Percentiles rank a stretch among this genome's conserved stretches.
Evolutionary conservation across 768 basidiomycete genomes (phyloP).

Genomic region (Pisolithus albus): DNA sequence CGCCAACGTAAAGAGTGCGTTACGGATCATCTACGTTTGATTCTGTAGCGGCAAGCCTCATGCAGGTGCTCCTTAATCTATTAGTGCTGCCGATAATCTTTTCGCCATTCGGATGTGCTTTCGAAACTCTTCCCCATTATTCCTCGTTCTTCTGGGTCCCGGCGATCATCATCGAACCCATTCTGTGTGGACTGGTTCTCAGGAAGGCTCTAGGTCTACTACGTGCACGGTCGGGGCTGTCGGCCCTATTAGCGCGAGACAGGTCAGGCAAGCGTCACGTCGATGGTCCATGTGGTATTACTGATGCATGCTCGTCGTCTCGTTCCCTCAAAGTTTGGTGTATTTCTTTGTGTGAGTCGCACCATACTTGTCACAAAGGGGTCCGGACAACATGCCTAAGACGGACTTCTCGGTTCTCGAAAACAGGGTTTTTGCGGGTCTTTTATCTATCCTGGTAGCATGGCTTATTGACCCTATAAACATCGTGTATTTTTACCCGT

Average conservation of each 20-base stretch:
- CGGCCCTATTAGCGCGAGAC: conserved; percentile 6
- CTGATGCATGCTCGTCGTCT: neutral
- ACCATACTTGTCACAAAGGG: neutral
- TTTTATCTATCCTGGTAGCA: conserved; percentile 12
- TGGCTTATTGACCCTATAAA: conserved; percentile 15
- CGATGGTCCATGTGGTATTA: neutral
- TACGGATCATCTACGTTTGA: neutral
- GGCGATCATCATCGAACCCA: conserved; percentile 18
- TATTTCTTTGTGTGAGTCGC: conserved; percentile 18
- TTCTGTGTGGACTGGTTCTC: conserved; percentile 18
- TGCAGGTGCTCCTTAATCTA: neutral
- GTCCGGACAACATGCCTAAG: neutral
- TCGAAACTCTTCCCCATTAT: conserved; percentile 12
- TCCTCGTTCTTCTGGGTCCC: conserved; percentile 22
- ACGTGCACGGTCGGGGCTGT: conserved; percentile 1
- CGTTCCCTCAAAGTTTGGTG: conserved; percentile 8
- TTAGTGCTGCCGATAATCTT: conserved; percentile 16
- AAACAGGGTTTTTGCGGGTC: conserved; percentile 14
- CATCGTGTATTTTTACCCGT: conserved; percentile 20
- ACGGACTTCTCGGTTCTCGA: neutral
- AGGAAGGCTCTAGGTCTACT: conserved; percentile 10
- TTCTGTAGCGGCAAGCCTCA: neutral
- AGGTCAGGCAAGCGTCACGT: conserved; percentile 4
- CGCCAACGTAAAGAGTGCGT: conserved; percentile 4
- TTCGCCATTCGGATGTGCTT: conserved; percentile 16